phyloP scores from a whole-genome alignment of 2,329 filamentous ascomycete genomes.

The Akanthomyces dipterigenus region DNA sequence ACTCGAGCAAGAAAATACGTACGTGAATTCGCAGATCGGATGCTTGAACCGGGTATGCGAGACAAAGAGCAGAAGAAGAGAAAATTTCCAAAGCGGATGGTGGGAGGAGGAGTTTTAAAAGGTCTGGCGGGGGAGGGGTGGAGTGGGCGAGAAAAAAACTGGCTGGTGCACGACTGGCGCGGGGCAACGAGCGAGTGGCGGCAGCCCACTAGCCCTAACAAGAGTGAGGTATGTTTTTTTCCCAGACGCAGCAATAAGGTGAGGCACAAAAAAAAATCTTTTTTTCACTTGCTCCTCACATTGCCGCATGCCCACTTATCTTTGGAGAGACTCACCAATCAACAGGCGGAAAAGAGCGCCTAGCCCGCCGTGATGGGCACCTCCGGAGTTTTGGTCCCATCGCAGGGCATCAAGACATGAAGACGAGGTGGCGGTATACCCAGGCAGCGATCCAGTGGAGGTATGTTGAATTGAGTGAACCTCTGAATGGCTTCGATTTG shows the following conservation, averaged over 20 bases:
- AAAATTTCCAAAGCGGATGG: constrained; percentile 29
- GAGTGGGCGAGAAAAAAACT: constrained; percentile 18
- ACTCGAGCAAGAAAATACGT: constrained; percentile 15
- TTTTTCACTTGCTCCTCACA: not conserved
- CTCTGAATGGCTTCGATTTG: not conserved
- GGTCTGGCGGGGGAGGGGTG: constrained; percentile 22
- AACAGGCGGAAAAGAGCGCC: not conserved
- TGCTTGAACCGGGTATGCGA: constrained; percentile 40
- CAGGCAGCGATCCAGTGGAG: not conserved
- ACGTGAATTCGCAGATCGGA: constrained; percentile 36
- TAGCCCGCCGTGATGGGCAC: not conserved
- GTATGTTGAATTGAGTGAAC: not conserved
- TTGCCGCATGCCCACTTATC: constrained; percentile 2
- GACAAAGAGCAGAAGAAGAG: constrained; percentile 34
- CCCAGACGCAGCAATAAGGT: not conserved
- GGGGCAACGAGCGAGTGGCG: constrained; percentile 23
- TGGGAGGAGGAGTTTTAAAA: constrained; percentile 35
- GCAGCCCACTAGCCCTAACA: constrained; percentile 9
- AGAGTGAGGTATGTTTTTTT: not conserved
- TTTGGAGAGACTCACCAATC: not conserved
- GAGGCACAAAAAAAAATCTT: constrained; percentile 8
- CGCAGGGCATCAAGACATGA: constrained; percentile 8
- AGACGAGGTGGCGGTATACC: not conserved
- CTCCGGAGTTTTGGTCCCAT: constrained; percentile 3
- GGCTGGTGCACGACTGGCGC: constrained; percentile 24